These are phyloP conservation scores for Rosa lucieae DNA, from an alignment of 306 rosid genomes.

Conservation along the genomic window DNA sequence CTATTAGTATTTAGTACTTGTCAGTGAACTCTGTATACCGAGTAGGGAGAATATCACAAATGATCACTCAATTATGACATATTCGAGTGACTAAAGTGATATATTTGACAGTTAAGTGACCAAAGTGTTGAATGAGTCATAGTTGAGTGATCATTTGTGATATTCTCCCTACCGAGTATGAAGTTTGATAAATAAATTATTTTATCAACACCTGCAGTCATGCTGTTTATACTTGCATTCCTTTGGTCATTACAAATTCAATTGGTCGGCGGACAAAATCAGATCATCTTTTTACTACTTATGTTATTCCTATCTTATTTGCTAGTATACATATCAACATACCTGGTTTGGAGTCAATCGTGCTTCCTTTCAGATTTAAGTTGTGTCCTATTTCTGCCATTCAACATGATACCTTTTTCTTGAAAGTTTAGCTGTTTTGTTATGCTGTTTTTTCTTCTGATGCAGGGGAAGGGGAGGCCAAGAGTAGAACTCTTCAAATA, in stretches of 20 bases:
- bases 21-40: background rate
- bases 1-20: no score
- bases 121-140: no score
- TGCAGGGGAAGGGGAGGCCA: background rate
- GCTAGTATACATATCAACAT: background rate
- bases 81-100: no score
- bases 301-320: background rate
- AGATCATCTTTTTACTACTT: background rate
- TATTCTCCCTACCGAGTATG: no score
- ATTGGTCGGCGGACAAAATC: background rate
- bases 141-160: no score
- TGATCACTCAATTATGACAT: no score
- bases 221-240: background rate
- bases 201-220: background rate
- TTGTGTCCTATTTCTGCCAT: background rate
- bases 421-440: background rate
- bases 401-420: background rate
- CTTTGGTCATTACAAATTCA: background rate
- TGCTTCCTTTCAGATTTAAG: background rate
- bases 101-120: no score
- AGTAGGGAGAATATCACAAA: background rate
- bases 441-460: background rate
- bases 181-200: no score
- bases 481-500: background rate
- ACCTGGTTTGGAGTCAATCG: background rate